Base-by-base conservation (phyloP, 768 basidiomycete genomes). In the Obba rivulosa region DNA sequence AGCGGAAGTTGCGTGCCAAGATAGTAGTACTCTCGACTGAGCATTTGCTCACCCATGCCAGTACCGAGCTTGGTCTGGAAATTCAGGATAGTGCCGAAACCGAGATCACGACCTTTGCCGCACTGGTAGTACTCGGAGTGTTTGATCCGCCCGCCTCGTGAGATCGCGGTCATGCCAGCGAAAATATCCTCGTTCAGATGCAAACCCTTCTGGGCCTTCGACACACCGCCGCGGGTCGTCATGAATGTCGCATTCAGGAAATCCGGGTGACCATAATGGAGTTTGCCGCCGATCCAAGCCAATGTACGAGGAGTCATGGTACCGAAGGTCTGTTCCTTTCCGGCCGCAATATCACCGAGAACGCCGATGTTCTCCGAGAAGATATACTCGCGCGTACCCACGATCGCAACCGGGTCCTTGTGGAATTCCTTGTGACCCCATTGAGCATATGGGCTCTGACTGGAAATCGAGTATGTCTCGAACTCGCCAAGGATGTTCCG, bases 51-150 rank as follows among this genome's bases (percentile, higher is more conserved):
- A 59, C 96, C 96, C 96, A 99, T 99, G 69, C 96, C 96, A 24
- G 91, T 96, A 23, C 95, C 95, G 61, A 99, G 96, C 80, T 99
- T 99, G 43, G 96, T 99, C 75, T 97, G 93, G 83, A 99, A 99
- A 67, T 98, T 98, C 61, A 99, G 74, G 63, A 98, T 98, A 39
- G 96, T 99, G 44, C 96, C 96, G 64, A 99, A 99, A 47, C 96
- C 96, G 53, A 99, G 85, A 74, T 99, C 96, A 71, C 96, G 87
- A 48, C 96, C 96, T 74, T 99, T 97, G 55, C 95, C 95, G 62
- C 95, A 98, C 69, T 99, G 96, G 65, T 98, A 99, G 71, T 99
- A 99, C 67, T 99, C 96, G 35, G 92, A 92, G 66, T 99, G 96
- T 75, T 99, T 99, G 80, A 99, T 99, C 50, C 94, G 83, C 41